phyloP scores from a whole-genome alignment of 2,329 filamentous ascomycete genomes.

The Botryosphaeria agaves region DNA sequence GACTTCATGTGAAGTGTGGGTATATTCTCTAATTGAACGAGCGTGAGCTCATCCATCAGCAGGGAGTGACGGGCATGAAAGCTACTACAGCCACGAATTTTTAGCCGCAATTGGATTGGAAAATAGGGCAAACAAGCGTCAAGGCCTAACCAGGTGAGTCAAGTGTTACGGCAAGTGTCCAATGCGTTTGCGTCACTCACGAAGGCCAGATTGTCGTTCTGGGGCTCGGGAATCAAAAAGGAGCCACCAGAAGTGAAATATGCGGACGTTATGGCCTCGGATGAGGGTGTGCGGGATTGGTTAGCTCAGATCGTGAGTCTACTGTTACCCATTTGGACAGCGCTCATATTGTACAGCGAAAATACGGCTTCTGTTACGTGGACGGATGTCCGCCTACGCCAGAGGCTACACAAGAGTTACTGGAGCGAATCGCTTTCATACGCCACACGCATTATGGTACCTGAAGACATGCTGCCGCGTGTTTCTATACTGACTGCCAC shows the following conservation, averaged over 20 bases:
- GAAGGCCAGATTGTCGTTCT: no score
- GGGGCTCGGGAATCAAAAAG: constrained; percentile 14
- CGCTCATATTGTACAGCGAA: constrained; percentile 30
- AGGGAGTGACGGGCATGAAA: constrained; percentile 47
- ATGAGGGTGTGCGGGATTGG: constrained; percentile 40
- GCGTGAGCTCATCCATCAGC: constrained; percentile 1
- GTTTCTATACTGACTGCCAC: constrained; percentile 4
- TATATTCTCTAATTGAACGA: constrained; percentile 3
- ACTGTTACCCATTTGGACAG: neutral
- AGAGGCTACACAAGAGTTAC: constrained; percentile 52
- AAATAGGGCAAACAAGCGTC: constrained; percentile 14
- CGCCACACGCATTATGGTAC: constrained; percentile 79
- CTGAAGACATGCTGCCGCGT: constrained; percentile 1
- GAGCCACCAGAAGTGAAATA: constrained; percentile 43
- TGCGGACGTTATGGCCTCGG: constrained; percentile 39
- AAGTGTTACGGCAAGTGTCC: constrained; percentile 7
- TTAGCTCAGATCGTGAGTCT: constrained; percentile 44
- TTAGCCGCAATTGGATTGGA: constrained; percentile 28
- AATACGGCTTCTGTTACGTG: constrained; percentile 64
- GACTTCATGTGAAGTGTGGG: constrained; percentile 12
- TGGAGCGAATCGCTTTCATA: constrained; percentile 73
- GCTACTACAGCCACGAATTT: constrained; percentile 49
- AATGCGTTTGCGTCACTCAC: neutral
- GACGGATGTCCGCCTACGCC: constrained; percentile 50
- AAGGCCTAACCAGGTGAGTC: constrained; percentile 11